Conservation (phyloP, 1,284 basidiomycete species). For the Schizophyllum commune region DNA sequence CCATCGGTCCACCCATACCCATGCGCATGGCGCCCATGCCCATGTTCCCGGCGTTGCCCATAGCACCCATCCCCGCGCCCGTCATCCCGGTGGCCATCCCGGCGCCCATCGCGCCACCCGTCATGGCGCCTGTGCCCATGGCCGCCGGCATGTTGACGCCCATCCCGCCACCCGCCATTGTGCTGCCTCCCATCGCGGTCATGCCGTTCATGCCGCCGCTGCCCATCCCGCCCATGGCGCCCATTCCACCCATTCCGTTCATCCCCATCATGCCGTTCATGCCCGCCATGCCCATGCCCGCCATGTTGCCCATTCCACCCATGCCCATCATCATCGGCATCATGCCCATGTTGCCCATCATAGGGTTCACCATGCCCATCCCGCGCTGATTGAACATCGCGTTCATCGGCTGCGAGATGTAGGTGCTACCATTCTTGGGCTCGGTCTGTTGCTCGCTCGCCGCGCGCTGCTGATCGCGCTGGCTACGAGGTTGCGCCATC, state of each 20-base stretch:
- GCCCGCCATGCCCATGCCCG: constrained; percentile 22
- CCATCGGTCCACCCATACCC: constrained; percentile 17
- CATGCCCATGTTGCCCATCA: constrained; percentile 34
- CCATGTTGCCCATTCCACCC: constrained; percentile 20
- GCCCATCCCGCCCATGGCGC: constrained; percentile 25
- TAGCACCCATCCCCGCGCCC: constrained; percentile 20
- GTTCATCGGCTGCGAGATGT: constrained; percentile 30
- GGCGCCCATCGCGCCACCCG: constrained; percentile 15
- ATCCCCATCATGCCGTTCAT: constrained; percentile 21
- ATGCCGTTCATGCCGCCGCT: constrained; percentile 29
- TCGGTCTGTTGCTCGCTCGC: constrained; percentile 15
- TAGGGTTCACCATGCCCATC: constrained; percentile 42
- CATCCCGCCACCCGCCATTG: constrained; percentile 31
- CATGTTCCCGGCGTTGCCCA: constrained; percentile 15
- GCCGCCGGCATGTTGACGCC: constrained; percentile 16
- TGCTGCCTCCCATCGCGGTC: constrained; percentile 26
- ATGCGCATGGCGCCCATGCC: constrained; percentile 25
- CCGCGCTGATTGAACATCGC: constrained; percentile 53
- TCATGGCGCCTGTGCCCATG: constrained; percentile 15
- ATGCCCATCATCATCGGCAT: constrained; percentile 36
- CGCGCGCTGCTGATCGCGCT: constrained; percentile 46
- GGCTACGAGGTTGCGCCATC: constrained; percentile 69
- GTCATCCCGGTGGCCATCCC: constrained; percentile 4
- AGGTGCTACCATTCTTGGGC: constrained; percentile 21
- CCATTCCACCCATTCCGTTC: constrained; percentile 22